These are phyloP conservation scores for Pedinophyceae sp. DNA, from an alignment of 139 green algal genomes.

Conservation along the genomic window DNA sequence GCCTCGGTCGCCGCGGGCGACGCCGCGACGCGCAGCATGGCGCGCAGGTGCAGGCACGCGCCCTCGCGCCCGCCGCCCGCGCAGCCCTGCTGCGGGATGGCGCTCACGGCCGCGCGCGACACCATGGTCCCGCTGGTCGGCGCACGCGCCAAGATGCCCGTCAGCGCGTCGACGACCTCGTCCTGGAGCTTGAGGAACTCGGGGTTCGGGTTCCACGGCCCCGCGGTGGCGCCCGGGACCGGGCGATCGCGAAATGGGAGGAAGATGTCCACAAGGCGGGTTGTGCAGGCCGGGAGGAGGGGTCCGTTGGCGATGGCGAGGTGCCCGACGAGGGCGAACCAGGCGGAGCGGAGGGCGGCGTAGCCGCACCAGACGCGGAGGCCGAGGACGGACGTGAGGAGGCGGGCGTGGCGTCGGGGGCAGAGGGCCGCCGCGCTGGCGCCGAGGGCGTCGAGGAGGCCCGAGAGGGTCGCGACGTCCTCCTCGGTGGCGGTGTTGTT, in stretches of 20 bases:
- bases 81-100: constrained; percentile 55
- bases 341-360: constrained; percentile 24
- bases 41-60: constrained; percentile 57
- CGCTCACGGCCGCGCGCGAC: constrained; percentile 30
- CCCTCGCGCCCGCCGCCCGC: constrained; percentile 22
- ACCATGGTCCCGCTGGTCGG: constrained; percentile 37
- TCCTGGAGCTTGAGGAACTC: constrained; percentile 25
- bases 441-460: neutral
- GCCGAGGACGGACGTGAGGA: constrained; percentile 31
- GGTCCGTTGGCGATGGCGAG: constrained; percentile 40
- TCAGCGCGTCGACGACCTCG: constrained; percentile 19
- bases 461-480: neutral
- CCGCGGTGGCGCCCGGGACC: constrained; percentile 7
- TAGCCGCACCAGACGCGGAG: constrained; percentile 29
- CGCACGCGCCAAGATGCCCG: constrained; percentile 46
- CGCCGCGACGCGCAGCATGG: constrained; percentile 32
- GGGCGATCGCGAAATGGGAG: constrained; percentile 22
- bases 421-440: constrained; percentile 19
- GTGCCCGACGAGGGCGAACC: constrained; percentile 40
- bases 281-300: constrained; percentile 40
- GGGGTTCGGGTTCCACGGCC: constrained; percentile 20
- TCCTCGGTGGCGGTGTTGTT: neutral
- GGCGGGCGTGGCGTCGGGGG: constrained; percentile 25
- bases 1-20: constrained; percentile 12
- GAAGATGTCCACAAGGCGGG: constrained; percentile 26